Conservation (phyloP, 192 early-diverging fungal species). For the Coemansia sp. region DNA sequence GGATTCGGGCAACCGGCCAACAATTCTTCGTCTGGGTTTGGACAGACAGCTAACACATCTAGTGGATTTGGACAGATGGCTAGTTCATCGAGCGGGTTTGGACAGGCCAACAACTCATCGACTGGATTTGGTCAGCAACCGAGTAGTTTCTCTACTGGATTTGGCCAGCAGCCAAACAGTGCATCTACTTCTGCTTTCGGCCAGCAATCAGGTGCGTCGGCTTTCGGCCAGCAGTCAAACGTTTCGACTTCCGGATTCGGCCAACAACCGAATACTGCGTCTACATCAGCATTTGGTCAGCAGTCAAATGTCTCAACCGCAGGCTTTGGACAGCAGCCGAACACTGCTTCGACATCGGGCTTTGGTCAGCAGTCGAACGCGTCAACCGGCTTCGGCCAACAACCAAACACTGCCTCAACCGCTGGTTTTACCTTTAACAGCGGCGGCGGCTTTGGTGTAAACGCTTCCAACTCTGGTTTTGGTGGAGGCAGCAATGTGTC, state of each 20-base stretch:
- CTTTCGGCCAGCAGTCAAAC: conserved; percentile 6
- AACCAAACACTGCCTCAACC: conserved; percentile 2
- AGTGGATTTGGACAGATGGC: conserved; percentile 7
- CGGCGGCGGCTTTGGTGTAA: conserved; percentile 18
- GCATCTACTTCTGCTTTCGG: conserved; percentile 3
- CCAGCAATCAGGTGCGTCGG: conserved; percentile 1
- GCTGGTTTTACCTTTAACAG: conserved; percentile 15
- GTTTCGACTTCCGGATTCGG: conserved; percentile 6
- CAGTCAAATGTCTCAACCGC: no score
- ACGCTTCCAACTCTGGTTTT: conserved; percentile 19
- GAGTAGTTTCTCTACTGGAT: background rate
- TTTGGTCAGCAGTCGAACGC: conserved; percentile 7
- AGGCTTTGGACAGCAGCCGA: conserved; percentile 1
- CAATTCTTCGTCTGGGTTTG: conserved; percentile 3
- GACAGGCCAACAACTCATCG: background rate
- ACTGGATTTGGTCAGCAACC: conserved; percentile 6
- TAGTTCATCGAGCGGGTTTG: conserved; percentile 1
- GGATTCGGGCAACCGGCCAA: background rate
- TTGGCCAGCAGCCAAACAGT: conserved; percentile 2
- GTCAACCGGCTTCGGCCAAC: conserved; percentile 3
- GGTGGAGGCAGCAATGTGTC: conserved; percentile 23
- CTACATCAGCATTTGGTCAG: background rate
- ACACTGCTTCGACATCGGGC: background rate
- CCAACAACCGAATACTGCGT: background rate
- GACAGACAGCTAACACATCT: background rate